Base-by-base conservation (phyloP, 805 yeast genomes). In the Teunomyces panamensis region DNA sequence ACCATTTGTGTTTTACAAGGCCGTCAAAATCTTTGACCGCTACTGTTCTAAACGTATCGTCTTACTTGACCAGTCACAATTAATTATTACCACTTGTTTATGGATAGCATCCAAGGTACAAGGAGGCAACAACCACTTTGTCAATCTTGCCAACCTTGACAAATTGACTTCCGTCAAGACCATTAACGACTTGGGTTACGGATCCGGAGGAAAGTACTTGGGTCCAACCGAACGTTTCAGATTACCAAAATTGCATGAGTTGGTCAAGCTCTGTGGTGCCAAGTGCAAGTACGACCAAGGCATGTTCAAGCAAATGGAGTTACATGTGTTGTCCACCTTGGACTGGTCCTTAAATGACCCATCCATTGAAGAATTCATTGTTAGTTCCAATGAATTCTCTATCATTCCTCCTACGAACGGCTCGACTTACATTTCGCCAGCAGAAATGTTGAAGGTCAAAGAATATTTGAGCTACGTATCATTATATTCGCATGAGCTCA, bases 31-130 rank as follows among this genome's bases (percentile, higher is more conserved):
- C 45, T 87, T 92, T 51, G 99, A 92, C 65, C 80, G 97, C 51
- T 92, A 92, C 69, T 87, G 96, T 63, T 86, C 96, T 45, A 86
- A 84, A 57, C 77, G 98, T 56, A 82, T 90, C 6, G 94, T 91
- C 0, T 77, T 87, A 53, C 80, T 84, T 55, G 91, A 87, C 49
- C 98, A 91, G 67, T 84, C 89, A 51, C 97, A 91, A 66, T 75
- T 92, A 46, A 92, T 92, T 9, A 89, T 95, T 29, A 87, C 96
- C 51, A 89, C 96, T 4, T 89, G 96, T 51, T 71, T 92, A 30
- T 92, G 98, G 97, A 78, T 92, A 29, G 89, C 96, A 2, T 84
- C 96, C 24, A 92, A 92, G 64, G 76, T 84, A n/a, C 80, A 79
- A 58, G 89, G 89, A 43, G 89, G 89, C 33, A 83, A 85, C 64